phyloP scores from a whole-genome alignment of 164 flowering plant genomes.

The Echeveria elegans region DNA sequence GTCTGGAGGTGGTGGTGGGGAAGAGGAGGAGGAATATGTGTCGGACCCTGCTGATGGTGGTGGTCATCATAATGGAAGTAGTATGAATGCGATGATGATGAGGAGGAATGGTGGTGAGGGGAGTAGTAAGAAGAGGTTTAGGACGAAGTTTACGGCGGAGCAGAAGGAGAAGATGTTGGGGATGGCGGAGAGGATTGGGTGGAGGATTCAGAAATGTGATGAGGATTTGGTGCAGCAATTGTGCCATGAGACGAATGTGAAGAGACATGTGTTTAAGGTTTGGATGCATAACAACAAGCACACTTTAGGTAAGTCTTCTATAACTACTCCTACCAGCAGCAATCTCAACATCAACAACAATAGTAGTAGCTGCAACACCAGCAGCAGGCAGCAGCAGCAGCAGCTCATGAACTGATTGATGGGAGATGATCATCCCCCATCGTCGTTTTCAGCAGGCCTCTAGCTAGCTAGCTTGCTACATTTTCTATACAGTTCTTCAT shows the following conservation, averaged over 20 bases:
- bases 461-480: background rate
- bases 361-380: background rate
- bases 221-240: slow-evolving; percentile 43
- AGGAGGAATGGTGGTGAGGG: slow-evolving; percentile 10
- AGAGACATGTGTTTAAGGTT: slow-evolving; percentile 51
- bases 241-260: slow-evolving; percentile 38
- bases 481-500: background rate
- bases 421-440: background rate
- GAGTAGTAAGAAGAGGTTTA: slow-evolving; percentile 27
- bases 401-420: background rate
- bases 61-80: background rate
- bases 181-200: slow-evolving; percentile 46
- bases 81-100: background rate
- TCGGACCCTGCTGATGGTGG: slow-evolving; percentile 17
- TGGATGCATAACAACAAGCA: slow-evolving; percentile 74
- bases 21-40: slow-evolving; percentile 35
- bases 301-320: slow-evolving; percentile 35
- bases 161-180: slow-evolving; percentile 52
- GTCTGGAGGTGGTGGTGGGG: slow-evolving; percentile 30
- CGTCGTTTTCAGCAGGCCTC: too few relatives aligned
- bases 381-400: background rate
- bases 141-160: slow-evolving; percentile 48
- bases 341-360: background rate
- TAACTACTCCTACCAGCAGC: background rate
- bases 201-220: slow-evolving; percentile 55